Conservation (phyloP, 1,284 basidiomycete genomes). For the Tylopilus orsonianus region DNA sequence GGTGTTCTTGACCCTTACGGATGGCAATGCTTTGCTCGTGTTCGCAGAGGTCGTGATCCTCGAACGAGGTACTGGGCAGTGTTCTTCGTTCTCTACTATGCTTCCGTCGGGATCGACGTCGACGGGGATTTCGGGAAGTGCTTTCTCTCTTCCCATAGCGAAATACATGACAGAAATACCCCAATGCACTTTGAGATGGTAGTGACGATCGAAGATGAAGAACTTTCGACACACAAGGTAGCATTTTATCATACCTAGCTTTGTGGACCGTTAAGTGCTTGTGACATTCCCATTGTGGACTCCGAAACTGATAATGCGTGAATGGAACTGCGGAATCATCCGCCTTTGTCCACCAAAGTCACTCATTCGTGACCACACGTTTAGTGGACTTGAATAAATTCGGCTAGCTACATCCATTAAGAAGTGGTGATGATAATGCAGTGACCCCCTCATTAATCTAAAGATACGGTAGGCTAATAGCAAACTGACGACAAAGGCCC, state of each 20-base stretch:
- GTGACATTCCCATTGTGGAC: constrained; percentile 9
- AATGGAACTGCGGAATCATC: background rate
- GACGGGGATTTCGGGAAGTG: constrained; percentile 21
- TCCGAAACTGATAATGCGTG: constrained; percentile 9
- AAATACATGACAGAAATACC: constrained; percentile 11
- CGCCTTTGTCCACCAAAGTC: constrained; percentile 3
- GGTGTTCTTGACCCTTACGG: constrained; percentile 17
- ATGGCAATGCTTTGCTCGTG: constrained; percentile 15
- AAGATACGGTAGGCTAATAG: too few species aligned
- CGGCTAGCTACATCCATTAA: too few species aligned
- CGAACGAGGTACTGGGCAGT: background rate
- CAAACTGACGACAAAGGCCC: too few species aligned
- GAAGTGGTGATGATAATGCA: too few species aligned
- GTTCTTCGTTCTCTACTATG: background rate
- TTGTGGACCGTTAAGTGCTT: constrained; percentile 7
- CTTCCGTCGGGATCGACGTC: background rate
- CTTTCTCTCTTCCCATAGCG: constrained; percentile 15
- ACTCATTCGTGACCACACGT: too few species aligned
- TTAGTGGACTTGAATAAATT: too few species aligned
- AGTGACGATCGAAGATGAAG: background rate
- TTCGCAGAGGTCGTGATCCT: background rate
- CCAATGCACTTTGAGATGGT: background rate
- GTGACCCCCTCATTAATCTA: too few species aligned
- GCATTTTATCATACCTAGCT: constrained; percentile 6
- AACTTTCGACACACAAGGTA: background rate